Percentiles rank a stretch among this genome's conserved stretches.
phyloP scores from a whole-genome alignment of 2,329 filamentous ascomycete species.

The Aureobasidium vineae region DNA sequence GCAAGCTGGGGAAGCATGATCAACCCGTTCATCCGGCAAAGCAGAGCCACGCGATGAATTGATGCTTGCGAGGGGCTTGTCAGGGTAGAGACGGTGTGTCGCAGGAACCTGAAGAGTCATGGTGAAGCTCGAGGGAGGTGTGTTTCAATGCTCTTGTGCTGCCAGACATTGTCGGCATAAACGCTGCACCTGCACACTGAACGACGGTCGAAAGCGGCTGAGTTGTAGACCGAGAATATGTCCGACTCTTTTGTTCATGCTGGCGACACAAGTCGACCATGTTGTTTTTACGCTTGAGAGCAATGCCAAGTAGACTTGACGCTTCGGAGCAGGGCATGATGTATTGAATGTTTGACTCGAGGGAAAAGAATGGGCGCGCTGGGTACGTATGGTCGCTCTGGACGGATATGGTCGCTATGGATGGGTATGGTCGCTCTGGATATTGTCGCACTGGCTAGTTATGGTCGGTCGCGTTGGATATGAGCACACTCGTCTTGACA shows the following conservation, averaged over 20 bases:
- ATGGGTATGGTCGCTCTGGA: not conserved
- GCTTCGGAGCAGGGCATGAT: not conserved
- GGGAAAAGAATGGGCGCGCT: not conserved
- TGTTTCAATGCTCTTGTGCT: not conserved
- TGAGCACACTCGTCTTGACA: not conserved
- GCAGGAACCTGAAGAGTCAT: not conserved
- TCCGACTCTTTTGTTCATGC: not conserved
- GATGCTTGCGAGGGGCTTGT: not conserved
- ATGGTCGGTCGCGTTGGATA: not conserved
- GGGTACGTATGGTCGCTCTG: not conserved
- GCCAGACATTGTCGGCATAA: not conserved
- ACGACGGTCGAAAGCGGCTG: slow-evolving; percentile 1
- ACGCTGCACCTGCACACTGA: not conserved
- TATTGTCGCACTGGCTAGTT: not conserved
- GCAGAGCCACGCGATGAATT: not conserved
- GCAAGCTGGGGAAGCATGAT: not conserved
- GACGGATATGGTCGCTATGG: not conserved
- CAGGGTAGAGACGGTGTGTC: not conserved
- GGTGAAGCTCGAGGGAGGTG: not conserved
- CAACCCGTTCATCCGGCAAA: not conserved
- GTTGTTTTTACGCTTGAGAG: not conserved
- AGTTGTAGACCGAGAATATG: not conserved
- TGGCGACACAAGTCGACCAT: not conserved
- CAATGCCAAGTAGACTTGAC: not conserved
- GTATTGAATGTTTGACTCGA: not conserved